Evolutionary conservation across 2,329 filamentous ascomycete genomes (phyloP).

Genomic region (Exophiala calicioides): DNA sequence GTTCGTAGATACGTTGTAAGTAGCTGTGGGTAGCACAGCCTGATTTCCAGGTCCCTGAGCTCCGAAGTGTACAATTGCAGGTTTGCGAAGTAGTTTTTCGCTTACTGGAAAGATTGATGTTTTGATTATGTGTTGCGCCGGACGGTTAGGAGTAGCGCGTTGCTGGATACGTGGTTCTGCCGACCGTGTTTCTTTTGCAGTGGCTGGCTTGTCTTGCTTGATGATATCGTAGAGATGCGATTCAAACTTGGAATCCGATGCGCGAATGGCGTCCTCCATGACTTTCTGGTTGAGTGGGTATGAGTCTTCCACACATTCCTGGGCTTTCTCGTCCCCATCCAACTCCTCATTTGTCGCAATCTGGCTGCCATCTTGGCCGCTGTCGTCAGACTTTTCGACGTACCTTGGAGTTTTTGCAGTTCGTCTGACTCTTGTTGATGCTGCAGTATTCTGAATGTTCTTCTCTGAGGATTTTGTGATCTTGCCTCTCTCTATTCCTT

Average conservation of each 20-base stretch:
- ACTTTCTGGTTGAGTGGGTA: constrained; percentile 11
- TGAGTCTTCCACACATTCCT: constrained; percentile 11
- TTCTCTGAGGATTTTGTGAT: not conserved
- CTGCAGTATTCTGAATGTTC: constrained; percentile 8
- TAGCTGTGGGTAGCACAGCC: constrained; percentile 4
- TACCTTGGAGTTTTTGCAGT: constrained; percentile 14
- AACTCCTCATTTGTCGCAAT: too few species aligned
- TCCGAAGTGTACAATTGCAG: constrained; percentile 19
- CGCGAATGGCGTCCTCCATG: constrained; percentile 1
- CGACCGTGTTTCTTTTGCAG: not conserved
- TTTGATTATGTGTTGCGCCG: constrained; percentile 10
- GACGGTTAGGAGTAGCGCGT: constrained; percentile 5
- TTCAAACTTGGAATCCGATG: constrained; percentile 4
- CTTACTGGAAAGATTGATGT: constrained; percentile 19
- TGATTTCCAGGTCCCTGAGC: constrained; percentile 22
- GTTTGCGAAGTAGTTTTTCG: constrained; percentile 16
- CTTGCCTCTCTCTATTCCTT: not conserved
- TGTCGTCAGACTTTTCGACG: constrained; percentile 14
- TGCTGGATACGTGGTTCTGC: not conserved
- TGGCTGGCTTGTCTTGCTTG: constrained; percentile 1
- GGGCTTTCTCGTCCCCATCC: not conserved
- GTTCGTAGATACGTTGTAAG: too few species aligned
- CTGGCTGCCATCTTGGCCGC: not conserved
- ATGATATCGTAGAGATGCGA: constrained; percentile 12
- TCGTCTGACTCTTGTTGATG: constrained; percentile 16